phyloP scores from a whole-genome alignment of 2,329 filamentous ascomycete genomes.

The Incumbomyces lentus region DNA sequence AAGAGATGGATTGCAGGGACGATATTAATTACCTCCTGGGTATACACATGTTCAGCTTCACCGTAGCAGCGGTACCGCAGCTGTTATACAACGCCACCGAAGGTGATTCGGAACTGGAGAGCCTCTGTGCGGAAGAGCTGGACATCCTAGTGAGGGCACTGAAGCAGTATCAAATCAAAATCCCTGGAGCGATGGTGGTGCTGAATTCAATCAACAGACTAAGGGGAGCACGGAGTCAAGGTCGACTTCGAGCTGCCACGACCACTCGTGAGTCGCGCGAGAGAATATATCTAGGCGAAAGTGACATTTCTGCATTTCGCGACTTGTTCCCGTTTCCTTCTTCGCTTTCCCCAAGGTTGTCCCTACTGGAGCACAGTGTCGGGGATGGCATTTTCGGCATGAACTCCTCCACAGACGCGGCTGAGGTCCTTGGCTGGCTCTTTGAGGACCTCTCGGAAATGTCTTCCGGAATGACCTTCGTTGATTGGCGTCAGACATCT shows the following conservation, averaged over 20 bases:
- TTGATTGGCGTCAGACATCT: no score
- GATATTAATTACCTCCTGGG: conserved; percentile 13
- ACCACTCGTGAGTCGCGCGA: no score
- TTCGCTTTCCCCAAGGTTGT: not conserved
- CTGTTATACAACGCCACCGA: not conserved
- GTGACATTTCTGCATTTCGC: not conserved
- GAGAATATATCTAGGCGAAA: not conserved
- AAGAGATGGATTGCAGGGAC: conserved; percentile 11
- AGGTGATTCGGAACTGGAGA: not conserved
- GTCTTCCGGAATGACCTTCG: no score
- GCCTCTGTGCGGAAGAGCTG: conserved; percentile 3
- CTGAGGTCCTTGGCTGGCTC: no score
- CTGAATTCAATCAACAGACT: not conserved
- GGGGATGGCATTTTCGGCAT: no score
- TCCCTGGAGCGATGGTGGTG: not conserved
- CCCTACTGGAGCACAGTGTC: no score
- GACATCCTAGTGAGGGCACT: conserved; percentile 1
- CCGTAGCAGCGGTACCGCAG: conserved; percentile 8
- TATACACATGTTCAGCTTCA: conserved; percentile 13
- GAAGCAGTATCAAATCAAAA: conserved; percentile 1
- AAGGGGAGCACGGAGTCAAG: not conserved
- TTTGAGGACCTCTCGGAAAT: no score
- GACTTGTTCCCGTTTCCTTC: conserved; percentile 4
- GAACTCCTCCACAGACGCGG: no score
- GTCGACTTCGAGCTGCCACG: not conserved